Conservation (phyloP, 1,139 yeast genomes). For the Saccharomyces pastorianus region DNA sequence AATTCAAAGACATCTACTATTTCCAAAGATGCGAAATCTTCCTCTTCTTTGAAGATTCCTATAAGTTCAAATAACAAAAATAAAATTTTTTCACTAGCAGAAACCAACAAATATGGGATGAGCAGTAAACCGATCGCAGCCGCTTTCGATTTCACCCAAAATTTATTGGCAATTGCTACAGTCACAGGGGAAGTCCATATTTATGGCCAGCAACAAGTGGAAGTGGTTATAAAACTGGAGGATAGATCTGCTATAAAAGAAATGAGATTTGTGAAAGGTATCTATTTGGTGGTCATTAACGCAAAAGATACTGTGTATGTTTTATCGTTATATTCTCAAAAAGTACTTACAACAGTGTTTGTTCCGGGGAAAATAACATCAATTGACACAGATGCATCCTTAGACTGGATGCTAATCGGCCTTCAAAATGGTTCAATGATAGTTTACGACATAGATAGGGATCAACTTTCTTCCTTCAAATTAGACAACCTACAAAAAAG, state of each 20-base stretch:
- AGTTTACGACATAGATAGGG: constrained; percentile 81
- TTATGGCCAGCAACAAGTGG: constrained; percentile 78
- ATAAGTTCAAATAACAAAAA: background rate
- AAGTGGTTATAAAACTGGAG: constrained; percentile 53
- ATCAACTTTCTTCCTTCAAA: constrained; percentile 54
- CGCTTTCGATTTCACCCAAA: constrained; percentile 84
- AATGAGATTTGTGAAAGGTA: constrained; percentile 66
- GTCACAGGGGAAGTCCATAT: constrained; percentile 62
- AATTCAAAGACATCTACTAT: background rate
- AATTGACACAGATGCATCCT: constrained; percentile 69
- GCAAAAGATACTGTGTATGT: constrained; percentile 49
- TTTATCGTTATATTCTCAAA: constrained; percentile 59
- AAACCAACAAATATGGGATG: constrained; percentile 45
- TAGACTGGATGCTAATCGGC: constrained; percentile 84
- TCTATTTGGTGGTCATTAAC: constrained; percentile 67
- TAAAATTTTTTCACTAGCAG: constrained; percentile 37
- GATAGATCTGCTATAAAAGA: constrained; percentile 46
- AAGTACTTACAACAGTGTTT: constrained; percentile 43
- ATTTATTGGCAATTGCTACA: constrained; percentile 76
- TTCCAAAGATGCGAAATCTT: background rate
- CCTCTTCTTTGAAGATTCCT: background rate
- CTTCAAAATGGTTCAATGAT: constrained; percentile 64
- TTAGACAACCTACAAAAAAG: constrained; percentile 65
- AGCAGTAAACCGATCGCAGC: constrained; percentile 52
- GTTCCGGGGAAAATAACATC: constrained; percentile 63